Evolutionary conservation across 1,139 yeast genomes (phyloP), one percentile per base, ranked within the genome.

Genomic region (Zygoascus sp.): DNA sequence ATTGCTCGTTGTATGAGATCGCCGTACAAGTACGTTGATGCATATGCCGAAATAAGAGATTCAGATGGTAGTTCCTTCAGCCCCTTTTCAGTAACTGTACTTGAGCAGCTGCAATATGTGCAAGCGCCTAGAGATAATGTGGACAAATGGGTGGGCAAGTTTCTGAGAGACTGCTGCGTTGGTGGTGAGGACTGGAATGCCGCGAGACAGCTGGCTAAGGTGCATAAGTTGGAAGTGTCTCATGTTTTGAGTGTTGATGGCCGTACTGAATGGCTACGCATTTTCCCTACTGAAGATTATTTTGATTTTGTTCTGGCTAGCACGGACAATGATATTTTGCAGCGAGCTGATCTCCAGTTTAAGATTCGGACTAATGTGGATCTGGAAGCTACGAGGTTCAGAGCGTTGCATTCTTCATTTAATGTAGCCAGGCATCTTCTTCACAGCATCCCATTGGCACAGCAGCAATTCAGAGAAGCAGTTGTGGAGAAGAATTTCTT

Each of bases 21-120:
- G 1, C 97, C 97, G 0, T 92, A 83, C 66, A 88, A 85, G 60
- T 90, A 88, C 56, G 75, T 87, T 46, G 97, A 90, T 60, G 59
- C 72, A 50, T 73, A 86, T 1, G 77, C 76, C 44, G 57, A 62
- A 2, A 62, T 63, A 11, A 45, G 51, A 32, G 45, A 40, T 15
- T 44, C 45, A 13, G 49, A 48, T 8, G 51, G 64, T 11, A 68
- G 65, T 6, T 53, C 63, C 15, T 60, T 82, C 13, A 85, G 95
- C 58, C 83, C 94, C 0, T 79, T 88, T 50, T 61, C 79, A 1
- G 75, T 84, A 37, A 79, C 84, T 0, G 59, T 88, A 4, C 64
- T 80, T 43, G 97, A 90, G 55, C 97, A 90, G 62, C 77, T 83
- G 65, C 72, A 75, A 48, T 85, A 74, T 60, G 75, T 79, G n/a